A percentile compares a stretch with the other conserved stretches of the same genome.
These are phyloP conservation scores for Thraustotheca clavata DNA, from an alignment of 352 stramenopile species.

Conservation along the genomic window DNA sequence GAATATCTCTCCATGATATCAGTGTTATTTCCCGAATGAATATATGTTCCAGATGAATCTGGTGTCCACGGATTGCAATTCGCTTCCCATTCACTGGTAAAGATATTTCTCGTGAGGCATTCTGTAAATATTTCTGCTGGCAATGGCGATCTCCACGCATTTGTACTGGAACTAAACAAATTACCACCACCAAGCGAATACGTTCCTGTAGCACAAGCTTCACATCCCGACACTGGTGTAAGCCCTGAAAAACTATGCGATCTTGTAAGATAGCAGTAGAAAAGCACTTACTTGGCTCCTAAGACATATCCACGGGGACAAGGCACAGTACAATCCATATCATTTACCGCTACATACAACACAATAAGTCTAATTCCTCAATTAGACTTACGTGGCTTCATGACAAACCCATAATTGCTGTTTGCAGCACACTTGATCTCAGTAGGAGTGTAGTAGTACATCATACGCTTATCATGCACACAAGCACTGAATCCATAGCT, in stretches of 20 bases:
- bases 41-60: slow-evolving; percentile 41
- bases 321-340: slow-evolving; percentile 57
- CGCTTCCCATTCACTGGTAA: slow-evolving; percentile 58
- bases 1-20: slow-evolving; percentile 54
- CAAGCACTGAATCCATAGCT: slow-evolving; percentile 74
- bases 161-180: slow-evolving; percentile 60
- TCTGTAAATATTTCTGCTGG: slow-evolving; percentile 58
- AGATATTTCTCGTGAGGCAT: slow-evolving; percentile 70
- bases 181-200: slow-evolving; percentile 71
- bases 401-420: not conserved
- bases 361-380: slow-evolving; percentile 51
- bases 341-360: slow-evolving; percentile 41
- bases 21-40: slow-evolving; percentile 65
- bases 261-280: not conserved
- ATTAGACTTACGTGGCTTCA: slow-evolving; percentile 50
- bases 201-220: slow-evolving; percentile 54
- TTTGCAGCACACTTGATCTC: slow-evolving; percentile 36
- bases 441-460: slow-evolving; percentile 64
- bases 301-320: slow-evolving; percentile 66
- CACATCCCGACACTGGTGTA: slow-evolving; percentile 57
- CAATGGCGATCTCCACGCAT: slow-evolving; percentile 51
- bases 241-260: slow-evolving; percentile 40
- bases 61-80: slow-evolving; percentile 69
- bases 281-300: slow-evolving; percentile 53
- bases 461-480: slow-evolving; percentile 58